Evolutionary conservation across 257 asterid genomes (phyloP), one percentile per base, ranked within the genome.

Genomic region (Plantago ovata): DNA sequence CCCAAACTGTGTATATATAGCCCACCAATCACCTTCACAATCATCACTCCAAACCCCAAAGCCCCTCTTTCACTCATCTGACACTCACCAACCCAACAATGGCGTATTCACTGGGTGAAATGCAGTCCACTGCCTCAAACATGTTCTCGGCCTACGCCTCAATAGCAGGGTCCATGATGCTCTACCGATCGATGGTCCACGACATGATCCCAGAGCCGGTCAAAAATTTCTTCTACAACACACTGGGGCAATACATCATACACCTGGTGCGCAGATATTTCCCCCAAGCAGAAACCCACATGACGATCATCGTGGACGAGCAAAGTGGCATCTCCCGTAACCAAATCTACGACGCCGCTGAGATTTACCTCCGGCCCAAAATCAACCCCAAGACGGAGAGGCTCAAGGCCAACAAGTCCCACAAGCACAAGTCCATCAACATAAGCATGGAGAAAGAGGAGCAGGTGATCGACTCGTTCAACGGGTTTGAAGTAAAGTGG

Each of bases 121-220:
- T 81, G 79, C 92, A 67, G 64, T 79, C 85, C 7, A 50, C 80
- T 68, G 77, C 90, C 1, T 36, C 89, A 0, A 65, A 81, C 15
- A 39, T 81, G 1, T 90, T 90, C 86, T 71, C 93, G 8, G 85
- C 95, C 18, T 90, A 87, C 76, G 96, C 98, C 10, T 82, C 93
- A 16, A 42, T 83, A 51, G 90, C 98, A 13, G 81, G 85, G 3
- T 64, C 90, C 3, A 44, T 79, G 76, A 87, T 90, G 96, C 75
- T 90, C 0, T 55, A 84, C 66, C 84, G 95, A 1, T 75, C 96
- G 9, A 52, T 87, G 69, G 76, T 75, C 21, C 66, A 77, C 42
- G 92, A 90, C 15, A 3, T 85, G 10, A 63, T 90, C 39, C 95
- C 98, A 0, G 69, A 50, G 12, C 75, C 80, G 0, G 57, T 82